Evolutionary conservation across 768 basidiomycete species (phyloP).

Genomic region (Boletus sp.): DNA sequence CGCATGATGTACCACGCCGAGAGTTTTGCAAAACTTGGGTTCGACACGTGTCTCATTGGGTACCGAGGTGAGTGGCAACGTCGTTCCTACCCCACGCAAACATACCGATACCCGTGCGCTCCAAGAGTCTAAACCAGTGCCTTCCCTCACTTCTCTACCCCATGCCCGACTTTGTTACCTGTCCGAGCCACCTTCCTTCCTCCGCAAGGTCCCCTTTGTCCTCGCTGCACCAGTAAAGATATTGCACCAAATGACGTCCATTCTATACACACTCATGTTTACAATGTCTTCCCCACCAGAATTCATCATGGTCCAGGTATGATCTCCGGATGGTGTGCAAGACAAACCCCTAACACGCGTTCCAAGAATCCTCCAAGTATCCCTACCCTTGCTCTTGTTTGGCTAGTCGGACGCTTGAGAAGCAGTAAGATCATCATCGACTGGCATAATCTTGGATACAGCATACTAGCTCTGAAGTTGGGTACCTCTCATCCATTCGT

Average conservation of each 20-base stretch:
- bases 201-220: conserved; percentile 60
- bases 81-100: not conserved
- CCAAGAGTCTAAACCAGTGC: conserved; percentile 74
- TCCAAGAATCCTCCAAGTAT: conserved; percentile 93
- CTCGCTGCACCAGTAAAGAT: conserved; percentile 83
- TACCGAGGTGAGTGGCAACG: conserved; percentile 65
- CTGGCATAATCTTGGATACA: conserved; percentile 98
- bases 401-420: conserved; percentile 62
- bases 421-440: conserved; percentile 92
- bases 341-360: not conserved
- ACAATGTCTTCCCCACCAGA: conserved; percentile 67
- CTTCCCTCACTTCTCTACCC: conserved; percentile 66
- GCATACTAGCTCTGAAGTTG: conserved; percentile 83
- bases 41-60: conserved; percentile 78
- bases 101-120: not conserved
- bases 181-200: conserved; percentile 53
- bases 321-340: conserved; percentile 19
- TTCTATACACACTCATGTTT: conserved; percentile 62
- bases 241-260: conserved; percentile 58
- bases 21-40: conserved; percentile 80
- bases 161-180: conserved; percentile 68
- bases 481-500: conserved; percentile 69
- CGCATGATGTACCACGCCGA: conserved; percentile 99
- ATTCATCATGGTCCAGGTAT: conserved; percentile 87
- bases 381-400: conserved; percentile 85